Percentiles rank a stretch among this genome's conserved stretches.
These are phyloP conservation scores for Monosporascus sp. DNA, from an alignment of 2,329 filamentous ascomycete genomes.

Conservation along the genomic window DNA sequence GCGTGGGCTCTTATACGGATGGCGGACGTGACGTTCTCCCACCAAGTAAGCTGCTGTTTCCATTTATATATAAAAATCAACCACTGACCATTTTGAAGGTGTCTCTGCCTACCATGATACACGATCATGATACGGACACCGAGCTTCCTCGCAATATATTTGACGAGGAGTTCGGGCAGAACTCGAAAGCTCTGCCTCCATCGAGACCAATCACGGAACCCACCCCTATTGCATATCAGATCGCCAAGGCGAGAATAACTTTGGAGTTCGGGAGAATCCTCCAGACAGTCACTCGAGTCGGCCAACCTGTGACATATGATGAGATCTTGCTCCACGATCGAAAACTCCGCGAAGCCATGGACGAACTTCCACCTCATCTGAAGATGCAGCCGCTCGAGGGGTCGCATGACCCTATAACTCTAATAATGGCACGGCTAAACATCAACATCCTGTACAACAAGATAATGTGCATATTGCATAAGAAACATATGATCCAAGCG, in stretches of 20 bases:
- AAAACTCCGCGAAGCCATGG: slow-evolving; percentile 54
- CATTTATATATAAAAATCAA: not conserved
- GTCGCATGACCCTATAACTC: slow-evolving; percentile 72
- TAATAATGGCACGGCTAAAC: slow-evolving; percentile 80
- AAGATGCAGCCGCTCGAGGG: slow-evolving; percentile 71
- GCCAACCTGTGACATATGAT: slow-evolving; percentile 54
- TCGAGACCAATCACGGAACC: slow-evolving; percentile 63
- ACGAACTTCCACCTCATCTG: slow-evolving; percentile 74
- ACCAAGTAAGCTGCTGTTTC: slow-evolving; percentile 49
- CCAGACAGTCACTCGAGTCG: slow-evolving; percentile 55
- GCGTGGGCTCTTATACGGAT: slow-evolving; percentile 68
- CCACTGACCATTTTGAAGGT: slow-evolving; percentile 29
- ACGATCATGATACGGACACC: slow-evolving; percentile 69
- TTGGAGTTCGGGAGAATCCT: slow-evolving; percentile 67
- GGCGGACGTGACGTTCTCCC: slow-evolving; percentile 71
- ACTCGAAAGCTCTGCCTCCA: slow-evolving; percentile 61
- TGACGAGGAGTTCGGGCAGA: slow-evolving; percentile 72
- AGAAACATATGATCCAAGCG: slow-evolving; percentile 77
- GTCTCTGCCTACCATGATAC: slow-evolving; percentile 63
- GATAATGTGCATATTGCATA: slow-evolving; percentile 81
- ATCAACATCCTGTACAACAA: slow-evolving; percentile 85
- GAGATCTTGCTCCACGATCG: slow-evolving; percentile 59
- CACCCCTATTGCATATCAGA: slow-evolving; percentile 75
- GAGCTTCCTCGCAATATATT: slow-evolving; percentile 72
- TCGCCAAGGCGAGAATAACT: slow-evolving; percentile 64